Conservation (phyloP, 306 rosid genomes). For the Alnus rubra region DNA sequence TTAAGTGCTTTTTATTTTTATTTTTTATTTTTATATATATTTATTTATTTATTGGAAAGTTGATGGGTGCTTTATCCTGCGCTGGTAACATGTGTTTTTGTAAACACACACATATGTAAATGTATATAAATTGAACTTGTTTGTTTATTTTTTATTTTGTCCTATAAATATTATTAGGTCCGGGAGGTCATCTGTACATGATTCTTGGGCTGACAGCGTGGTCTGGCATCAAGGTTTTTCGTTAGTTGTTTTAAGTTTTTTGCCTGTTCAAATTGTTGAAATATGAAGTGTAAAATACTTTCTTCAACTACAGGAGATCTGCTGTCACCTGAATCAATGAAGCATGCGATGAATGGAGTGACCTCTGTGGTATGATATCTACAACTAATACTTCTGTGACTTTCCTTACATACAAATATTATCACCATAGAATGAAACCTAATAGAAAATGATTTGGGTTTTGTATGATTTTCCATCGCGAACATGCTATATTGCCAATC, state of each 20-base stretch:
- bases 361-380: slow-evolving; percentile 6
- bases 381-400: background rate
- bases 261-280: background rate
- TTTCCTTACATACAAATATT: background rate
- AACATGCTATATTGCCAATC: background rate
- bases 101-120: background rate
- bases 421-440: background rate
- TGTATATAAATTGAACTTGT: background rate
- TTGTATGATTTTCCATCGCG: background rate
- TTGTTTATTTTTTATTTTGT: background rate
- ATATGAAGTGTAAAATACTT: background rate
- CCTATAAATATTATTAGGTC: background rate
- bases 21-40: no score
- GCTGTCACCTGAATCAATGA: slow-evolving; percentile 1
- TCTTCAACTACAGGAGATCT: background rate
- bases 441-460: background rate
- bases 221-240: slow-evolving; percentile 1
- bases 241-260: background rate
- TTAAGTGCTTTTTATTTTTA: no score
- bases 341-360: slow-evolving; percentile 2
- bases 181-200: background rate
- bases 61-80: background rate
- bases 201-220: slow-evolving; percentile 15
- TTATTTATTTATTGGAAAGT: no score
- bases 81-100: background rate